These are phyloP conservation scores for Xylaria multiplex DNA, from an alignment of 2,329 filamentous ascomycete species.

Conservation along the genomic window DNA sequence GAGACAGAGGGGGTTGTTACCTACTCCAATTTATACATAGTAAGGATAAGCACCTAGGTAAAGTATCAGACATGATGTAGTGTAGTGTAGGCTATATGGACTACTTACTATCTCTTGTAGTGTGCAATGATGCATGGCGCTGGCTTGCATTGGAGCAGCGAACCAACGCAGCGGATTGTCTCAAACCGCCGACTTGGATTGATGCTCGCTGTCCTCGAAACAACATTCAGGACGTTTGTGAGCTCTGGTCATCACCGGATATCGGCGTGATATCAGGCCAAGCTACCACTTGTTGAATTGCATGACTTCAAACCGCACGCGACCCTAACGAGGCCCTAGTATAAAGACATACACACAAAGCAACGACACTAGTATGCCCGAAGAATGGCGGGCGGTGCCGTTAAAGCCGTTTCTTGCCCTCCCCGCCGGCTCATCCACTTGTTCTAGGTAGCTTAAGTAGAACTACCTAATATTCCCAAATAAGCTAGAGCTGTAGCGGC, in stretches of 20 bases:
- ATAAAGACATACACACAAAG: not conserved
- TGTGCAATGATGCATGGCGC: slow-evolving; percentile 16
- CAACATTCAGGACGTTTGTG: slow-evolving; percentile 1
- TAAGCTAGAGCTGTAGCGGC: slow-evolving; percentile 19
- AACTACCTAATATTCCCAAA: slow-evolving; percentile 11
- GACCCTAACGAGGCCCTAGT: slow-evolving; percentile 16
- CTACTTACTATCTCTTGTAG: not conserved
- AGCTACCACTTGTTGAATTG: slow-evolving; percentile 15
- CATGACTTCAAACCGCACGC: slow-evolving; percentile 9
- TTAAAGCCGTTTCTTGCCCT: slow-evolving; percentile 29
- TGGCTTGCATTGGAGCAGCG: slow-evolving; percentile 23
- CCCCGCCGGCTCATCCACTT: slow-evolving; percentile 11
- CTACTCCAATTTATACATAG: not conserved
- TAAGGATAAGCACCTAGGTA: not conserved
- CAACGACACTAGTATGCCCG: not conserved
- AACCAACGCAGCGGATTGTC: slow-evolving; percentile 15
- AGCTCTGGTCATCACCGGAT: slow-evolving; percentile 16
- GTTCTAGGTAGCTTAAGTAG: slow-evolving; percentile 4
- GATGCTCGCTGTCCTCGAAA: slow-evolving; percentile 28
- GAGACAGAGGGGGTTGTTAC: slow-evolving; percentile 38
- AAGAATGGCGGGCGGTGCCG: slow-evolving; percentile 32
- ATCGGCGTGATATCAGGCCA: slow-evolving; percentile 27
- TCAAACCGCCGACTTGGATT: slow-evolving; percentile 21
- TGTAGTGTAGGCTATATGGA: too few relatives aligned
- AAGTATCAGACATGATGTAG: slow-evolving; percentile 7